Conservation (phyloP, 2,329 filamentous ascomycete genomes). For the Epichloe typhina region DNA sequence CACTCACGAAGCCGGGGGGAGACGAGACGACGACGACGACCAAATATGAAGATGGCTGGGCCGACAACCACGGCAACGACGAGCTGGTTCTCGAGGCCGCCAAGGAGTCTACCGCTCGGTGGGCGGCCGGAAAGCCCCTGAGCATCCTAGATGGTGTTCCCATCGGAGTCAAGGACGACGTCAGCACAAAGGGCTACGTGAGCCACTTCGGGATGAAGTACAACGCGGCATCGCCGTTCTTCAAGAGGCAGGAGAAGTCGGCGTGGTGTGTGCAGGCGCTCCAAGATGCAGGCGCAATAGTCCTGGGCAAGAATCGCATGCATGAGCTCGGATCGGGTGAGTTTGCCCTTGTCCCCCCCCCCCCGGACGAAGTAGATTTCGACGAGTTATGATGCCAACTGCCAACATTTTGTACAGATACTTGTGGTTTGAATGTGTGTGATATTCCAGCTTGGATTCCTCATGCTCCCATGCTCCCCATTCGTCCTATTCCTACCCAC, state of each 20-base stretch:
- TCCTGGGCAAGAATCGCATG: conserved; percentile 68
- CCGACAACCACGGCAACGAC: conserved; percentile 44
- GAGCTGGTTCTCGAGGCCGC: conserved; percentile 55
- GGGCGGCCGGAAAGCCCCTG: conserved; percentile 49
- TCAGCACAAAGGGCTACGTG: conserved; percentile 56
- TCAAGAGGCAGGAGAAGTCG: conserved; percentile 40
- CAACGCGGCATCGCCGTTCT: conserved; percentile 37
- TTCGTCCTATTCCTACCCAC: conserved; percentile 20
- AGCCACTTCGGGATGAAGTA: conserved; percentile 51
- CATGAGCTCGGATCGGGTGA: conserved; percentile 59
- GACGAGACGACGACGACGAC: conserved; percentile 37
- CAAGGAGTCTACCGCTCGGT: conserved; percentile 59
- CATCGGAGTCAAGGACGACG: conserved; percentile 73
- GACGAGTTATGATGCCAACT: not conserved
- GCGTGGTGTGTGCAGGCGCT: conserved; percentile 60
- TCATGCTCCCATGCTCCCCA: no score
- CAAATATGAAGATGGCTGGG: conserved; percentile 59
- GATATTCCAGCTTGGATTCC: not conserved
- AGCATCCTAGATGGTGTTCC: conserved; percentile 71
- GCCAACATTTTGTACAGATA: conserved; percentile 34
- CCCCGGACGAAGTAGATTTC: not conserved
- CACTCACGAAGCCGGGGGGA: conserved; percentile 50
- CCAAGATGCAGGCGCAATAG: conserved; percentile 60
- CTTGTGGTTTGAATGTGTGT: conserved; percentile 64
- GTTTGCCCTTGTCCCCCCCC: conserved; percentile 23